Evolutionary conservation across 2,329 filamentous ascomycete species (phyloP).

Genomic region (Drechslerella coelobrocha): DNA sequence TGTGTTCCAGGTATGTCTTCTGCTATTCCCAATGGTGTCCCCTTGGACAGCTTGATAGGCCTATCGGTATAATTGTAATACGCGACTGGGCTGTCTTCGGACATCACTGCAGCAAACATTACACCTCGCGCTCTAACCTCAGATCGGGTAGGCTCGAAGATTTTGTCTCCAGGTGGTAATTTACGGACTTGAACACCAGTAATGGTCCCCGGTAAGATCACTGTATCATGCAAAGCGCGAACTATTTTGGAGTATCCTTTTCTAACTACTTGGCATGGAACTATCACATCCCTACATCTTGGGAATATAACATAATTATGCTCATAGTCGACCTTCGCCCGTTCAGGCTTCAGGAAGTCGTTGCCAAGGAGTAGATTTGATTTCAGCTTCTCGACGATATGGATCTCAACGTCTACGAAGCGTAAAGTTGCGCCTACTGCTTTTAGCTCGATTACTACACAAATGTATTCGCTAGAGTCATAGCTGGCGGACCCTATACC

Average conservation of each 20-base stretch:
- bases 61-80: not conserved
- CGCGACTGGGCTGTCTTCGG: not conserved
- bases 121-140: not conserved
- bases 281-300: not conserved
- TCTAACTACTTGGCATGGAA: not conserved
- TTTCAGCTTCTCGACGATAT: not conserved
- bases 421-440: not conserved
- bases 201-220: not conserved
- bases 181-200: not conserved
- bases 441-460: not conserved
- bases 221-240: not conserved
- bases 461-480: not conserved
- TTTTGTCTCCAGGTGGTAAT: not conserved
- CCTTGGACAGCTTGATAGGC: not conserved
- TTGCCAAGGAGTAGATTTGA: not conserved
- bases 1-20: not conserved
- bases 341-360: slow-evolving; percentile 3
- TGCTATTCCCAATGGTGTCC: not conserved
- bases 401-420: not conserved
- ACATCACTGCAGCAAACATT: not conserved
- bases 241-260: slow-evolving; percentile 2
- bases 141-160: not conserved
- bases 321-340: not conserved
- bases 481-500: not conserved
- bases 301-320: not conserved